Percentiles rank a stretch among this genome's conserved stretches.
Evolutionary conservation across 129 eudicot species (phyloP).

Genomic region (Lactuca saligna): DNA sequence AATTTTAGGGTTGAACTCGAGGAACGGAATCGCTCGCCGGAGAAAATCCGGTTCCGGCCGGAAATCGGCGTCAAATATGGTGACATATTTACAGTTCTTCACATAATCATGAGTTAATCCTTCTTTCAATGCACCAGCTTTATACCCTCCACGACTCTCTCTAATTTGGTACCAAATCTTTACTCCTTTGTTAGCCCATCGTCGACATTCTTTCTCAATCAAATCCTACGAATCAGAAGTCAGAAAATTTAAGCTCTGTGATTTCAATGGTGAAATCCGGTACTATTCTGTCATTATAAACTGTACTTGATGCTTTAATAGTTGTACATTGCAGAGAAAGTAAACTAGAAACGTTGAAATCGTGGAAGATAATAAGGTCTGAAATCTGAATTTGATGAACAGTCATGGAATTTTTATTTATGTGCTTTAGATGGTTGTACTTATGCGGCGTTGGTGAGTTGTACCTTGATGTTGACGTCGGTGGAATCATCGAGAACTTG

Average conservation of each 20-base stretch:
- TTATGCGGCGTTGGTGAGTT: neutral
- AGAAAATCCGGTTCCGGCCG: slow-evolving; percentile 93
- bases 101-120: slow-evolving; percentile 79
- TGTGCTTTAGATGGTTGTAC: slow-evolving; percentile 1
- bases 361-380: neutral
- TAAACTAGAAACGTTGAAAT: neutral
- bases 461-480: slow-evolving; percentile 73
- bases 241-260: neutral
- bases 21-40: slow-evolving; percentile 78
- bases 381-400: neutral
- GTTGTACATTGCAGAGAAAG: neutral
- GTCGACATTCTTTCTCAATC: slow-evolving; percentile 86
- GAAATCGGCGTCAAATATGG: slow-evolving; percentile 92
- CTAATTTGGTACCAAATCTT: slow-evolving; percentile 84
- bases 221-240: slow-evolving; percentile 49
- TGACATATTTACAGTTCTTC: slow-evolving; percentile 74
- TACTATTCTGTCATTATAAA: neutral
- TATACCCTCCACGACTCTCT: slow-evolving; percentile 77
- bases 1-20: slow-evolving; percentile 65
- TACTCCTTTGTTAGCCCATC: slow-evolving; percentile 94
- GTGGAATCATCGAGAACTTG: slow-evolving; percentile 98
- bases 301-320: neutral
- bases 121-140: slow-evolving; percentile 95
- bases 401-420: slow-evolving; percentile 1
- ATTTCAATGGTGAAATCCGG: neutral